Conservation (phyloP, 805 yeast genomes). For the Blastobotrys parvus region DNA sequence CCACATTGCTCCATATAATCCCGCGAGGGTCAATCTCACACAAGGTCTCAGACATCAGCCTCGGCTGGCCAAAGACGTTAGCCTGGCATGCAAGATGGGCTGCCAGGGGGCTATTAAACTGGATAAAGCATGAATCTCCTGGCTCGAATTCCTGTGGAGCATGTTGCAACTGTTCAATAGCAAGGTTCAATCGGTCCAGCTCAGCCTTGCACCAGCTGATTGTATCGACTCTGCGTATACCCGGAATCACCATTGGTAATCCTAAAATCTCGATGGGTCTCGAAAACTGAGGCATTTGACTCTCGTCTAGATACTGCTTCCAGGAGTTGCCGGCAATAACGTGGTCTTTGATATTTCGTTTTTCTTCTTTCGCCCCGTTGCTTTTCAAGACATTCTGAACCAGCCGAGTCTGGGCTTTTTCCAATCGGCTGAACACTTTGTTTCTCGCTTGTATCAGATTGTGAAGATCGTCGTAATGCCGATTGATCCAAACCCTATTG, state of each 20-base stretch:
- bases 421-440: slow-evolving; percentile 30
- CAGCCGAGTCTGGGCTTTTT: slow-evolving; percentile 33
- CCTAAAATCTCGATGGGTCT: no score
- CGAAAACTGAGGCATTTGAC: no score
- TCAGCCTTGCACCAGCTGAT: slow-evolving; percentile 57
- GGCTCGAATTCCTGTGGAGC: slow-evolving; percentile 24
- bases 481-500: slow-evolving; percentile 51
- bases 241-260: no score
- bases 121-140: slow-evolving; percentile 41
- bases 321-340: slow-evolving; percentile 17
- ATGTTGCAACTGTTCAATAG: slow-evolving; percentile 48
- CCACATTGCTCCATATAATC: slow-evolving; percentile 61
- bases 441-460: slow-evolving; percentile 26
- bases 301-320: slow-evolving; percentile 41
- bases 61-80: slow-evolving; percentile 32
- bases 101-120: slow-evolving; percentile 47
- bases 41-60: slow-evolving; percentile 1
- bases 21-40: slow-evolving; percentile 55
- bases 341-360: slow-evolving; percentile 15
- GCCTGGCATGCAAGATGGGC: slow-evolving; percentile 61
- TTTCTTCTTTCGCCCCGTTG: slow-evolving; percentile 8
- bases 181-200: slow-evolving; percentile 53
- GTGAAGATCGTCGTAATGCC: slow-evolving; percentile 35
- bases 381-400: no score
- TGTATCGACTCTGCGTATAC: slow-evolving; percentile 65